A percentile compares a stretch with the other conserved stretches of the same genome.
Evolutionary conservation across 2,329 filamentous ascomycete species (phyloP).

Genomic region (Amphichorda felina): DNA sequence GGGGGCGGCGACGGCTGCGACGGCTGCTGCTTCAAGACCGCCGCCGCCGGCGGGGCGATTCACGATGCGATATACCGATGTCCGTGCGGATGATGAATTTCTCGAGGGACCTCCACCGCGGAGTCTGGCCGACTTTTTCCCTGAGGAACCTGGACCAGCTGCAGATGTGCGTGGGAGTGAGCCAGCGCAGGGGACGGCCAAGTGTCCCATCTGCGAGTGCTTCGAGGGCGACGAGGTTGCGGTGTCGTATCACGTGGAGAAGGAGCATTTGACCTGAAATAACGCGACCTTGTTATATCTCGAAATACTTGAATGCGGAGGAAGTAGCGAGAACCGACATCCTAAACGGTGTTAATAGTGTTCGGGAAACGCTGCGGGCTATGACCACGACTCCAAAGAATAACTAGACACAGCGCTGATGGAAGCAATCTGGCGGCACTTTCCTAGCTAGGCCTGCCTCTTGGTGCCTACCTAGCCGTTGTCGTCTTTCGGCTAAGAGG

Average conservation of each 20-base stretch:
- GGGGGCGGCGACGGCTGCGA: slow-evolving; percentile 2
- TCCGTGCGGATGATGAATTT: slow-evolving; percentile 23
- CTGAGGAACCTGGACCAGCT: slow-evolving; percentile 17
- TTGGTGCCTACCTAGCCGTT: too few relatives aligned
- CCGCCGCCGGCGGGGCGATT: slow-evolving; percentile 8
- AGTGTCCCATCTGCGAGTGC: slow-evolving; percentile 52
- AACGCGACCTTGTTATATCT: too few relatives aligned
- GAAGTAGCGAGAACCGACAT: too few relatives aligned
- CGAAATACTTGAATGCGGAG: too few relatives aligned
- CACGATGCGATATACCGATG: slow-evolving; percentile 19
- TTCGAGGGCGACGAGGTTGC: slow-evolving; percentile 60
- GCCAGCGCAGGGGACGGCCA: slow-evolving; percentile 9
- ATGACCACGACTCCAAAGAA: too few relatives aligned
- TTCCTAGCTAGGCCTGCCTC: too few relatives aligned
- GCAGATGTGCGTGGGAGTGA: background rate
- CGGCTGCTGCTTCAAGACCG: background rate
- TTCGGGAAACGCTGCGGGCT: too few relatives aligned
- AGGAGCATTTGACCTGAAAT: slow-evolving; percentile 15
- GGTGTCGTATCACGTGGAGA: slow-evolving; percentile 53
- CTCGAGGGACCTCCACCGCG: slow-evolving; percentile 25
- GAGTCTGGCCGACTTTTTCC: slow-evolving; percentile 34
- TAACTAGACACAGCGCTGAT: too few relatives aligned
- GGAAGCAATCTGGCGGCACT: too few relatives aligned
- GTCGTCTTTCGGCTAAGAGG: too few relatives aligned
- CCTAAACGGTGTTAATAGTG: too few relatives aligned